Conservation (phyloP, 2,329 filamentous ascomycete species). For the Clarireedia monteithiana region DNA sequence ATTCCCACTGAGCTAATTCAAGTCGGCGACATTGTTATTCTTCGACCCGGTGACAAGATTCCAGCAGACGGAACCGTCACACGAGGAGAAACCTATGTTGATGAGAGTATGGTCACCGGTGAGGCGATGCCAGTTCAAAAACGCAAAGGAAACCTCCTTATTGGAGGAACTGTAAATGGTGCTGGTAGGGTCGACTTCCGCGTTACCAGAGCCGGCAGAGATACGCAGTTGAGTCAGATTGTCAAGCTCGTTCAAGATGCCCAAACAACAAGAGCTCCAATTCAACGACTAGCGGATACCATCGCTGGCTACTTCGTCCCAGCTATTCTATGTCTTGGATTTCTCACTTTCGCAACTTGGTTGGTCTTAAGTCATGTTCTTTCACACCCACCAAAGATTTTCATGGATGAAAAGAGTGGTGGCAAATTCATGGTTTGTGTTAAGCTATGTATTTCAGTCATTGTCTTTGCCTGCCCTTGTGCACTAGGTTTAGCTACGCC, state of each 20-base stretch:
- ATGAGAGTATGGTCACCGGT: conserved; percentile 98
- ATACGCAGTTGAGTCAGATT: conserved; percentile 96
- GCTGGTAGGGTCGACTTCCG: conserved; percentile 86
- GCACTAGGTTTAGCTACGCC: conserved; percentile 93
- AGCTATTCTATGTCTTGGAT: conserved; percentile 73
- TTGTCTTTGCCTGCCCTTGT: conserved; percentile 96
- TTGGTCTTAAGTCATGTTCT: conserved; percentile 90
- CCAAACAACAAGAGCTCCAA: conserved; percentile 88
- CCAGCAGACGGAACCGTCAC: conserved; percentile 85
- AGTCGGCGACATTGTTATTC: conserved; percentile 85
- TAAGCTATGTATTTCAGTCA: conserved; percentile 96
- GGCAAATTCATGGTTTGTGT: conserved; percentile 94
- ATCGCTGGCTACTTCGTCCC: conserved; percentile 94
- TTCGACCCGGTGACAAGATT: conserved; percentile 93
- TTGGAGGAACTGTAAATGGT: conserved; percentile 93
- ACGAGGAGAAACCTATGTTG: conserved; percentile 84
- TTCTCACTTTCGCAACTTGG: conserved; percentile 83
- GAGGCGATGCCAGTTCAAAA: conserved; percentile 95
- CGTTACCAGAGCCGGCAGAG: conserved; percentile 84
- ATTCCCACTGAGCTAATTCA: conserved; percentile 93
- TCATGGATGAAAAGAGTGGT: conserved; percentile 70
- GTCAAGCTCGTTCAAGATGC: conserved; percentile 97
- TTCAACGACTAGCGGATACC: conserved; percentile 84
- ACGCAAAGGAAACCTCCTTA: conserved; percentile 67
- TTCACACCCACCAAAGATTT: conserved; percentile 78